A percentile compares a stretch with the other conserved stretches of the same genome.
Evolutionary conservation across 768 basidiomycete species (phyloP).

Genomic region (Agrocybe praecox): DNA sequence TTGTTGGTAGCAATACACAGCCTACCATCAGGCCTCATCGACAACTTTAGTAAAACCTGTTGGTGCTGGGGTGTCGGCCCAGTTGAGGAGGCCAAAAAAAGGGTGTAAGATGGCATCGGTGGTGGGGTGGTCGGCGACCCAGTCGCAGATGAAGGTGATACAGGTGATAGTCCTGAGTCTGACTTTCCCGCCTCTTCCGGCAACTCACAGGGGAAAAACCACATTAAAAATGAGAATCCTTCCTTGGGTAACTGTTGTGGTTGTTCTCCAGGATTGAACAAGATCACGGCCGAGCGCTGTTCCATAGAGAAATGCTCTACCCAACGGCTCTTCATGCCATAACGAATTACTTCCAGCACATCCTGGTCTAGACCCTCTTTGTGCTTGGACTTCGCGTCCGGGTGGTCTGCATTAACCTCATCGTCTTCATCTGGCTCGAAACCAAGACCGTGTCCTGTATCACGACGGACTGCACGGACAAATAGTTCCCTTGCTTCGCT

Average conservation of each 20-base stretch:
- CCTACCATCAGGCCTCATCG: constrained; percentile 44
- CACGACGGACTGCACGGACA: constrained; percentile 46
- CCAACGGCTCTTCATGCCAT: constrained; percentile 77
- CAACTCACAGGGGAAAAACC: constrained; percentile 49
- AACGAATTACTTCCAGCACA: constrained; percentile 69
- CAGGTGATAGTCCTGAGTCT: background rate
- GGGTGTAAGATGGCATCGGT: constrained; percentile 22
- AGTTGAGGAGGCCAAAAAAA: constrained; percentile 32
- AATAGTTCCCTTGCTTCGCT: constrained; percentile 67
- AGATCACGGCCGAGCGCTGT: constrained; percentile 49
- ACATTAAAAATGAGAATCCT: constrained; percentile 76
- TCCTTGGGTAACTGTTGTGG: constrained; percentile 48
- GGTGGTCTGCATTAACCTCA: background rate
- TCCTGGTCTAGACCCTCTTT: constrained; percentile 60
- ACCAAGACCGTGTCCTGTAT: background rate
- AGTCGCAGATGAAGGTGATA: background rate
- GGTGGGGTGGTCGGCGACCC: background rate
- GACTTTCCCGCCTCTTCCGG: background rate
- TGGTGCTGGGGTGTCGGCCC: constrained; percentile 10
- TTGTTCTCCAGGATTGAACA: constrained; percentile 43
- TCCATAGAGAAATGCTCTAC: constrained; percentile 77
- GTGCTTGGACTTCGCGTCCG: background rate
- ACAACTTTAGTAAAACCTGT: background rate
- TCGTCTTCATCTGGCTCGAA: background rate
- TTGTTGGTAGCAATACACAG: constrained; percentile 33